Base-by-base conservation (phyloP, 495 filamentous ascomycete species). In the Rhizodiscina lignyota region DNA sequence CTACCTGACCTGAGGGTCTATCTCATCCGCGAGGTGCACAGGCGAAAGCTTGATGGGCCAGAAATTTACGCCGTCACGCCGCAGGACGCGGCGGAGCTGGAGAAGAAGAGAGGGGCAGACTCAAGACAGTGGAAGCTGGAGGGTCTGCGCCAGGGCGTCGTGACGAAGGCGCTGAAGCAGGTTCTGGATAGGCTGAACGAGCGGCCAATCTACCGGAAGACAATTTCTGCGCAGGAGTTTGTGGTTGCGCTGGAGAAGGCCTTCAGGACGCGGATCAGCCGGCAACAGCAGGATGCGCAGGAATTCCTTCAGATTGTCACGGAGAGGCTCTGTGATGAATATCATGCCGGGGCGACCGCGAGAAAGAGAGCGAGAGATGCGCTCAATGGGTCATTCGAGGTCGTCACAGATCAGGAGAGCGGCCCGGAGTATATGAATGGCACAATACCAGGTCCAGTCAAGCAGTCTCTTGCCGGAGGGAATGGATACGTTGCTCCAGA, bases 251-350 rank as follows among this genome's bases (percentile, higher is more conserved):
- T 99, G 18, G 89, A 99, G 57, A 63, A 64, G 24, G 84, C 87
- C 3, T 99, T 93, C 51, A 68, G 74, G 20, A 83, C 86, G 40
- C 74, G 78, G 28, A 87, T 99, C 48, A 93, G 79, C 47, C 77
- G 89, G 31, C 77, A 83, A 39, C 91, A 99, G 52, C 91, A 99
- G 55, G 89, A 99, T 60, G 89, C 89, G n/a, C 89, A 99, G 50
- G 89, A 99, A 52, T 91, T 99, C 39, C 48, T 99, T 36, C 89
- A 99, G 55, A 71, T 96, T 32, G 77, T 99, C 15, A 75, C 83
- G 3, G 91, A 99, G 57, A 68, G 86, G 30, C 64, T 99, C 22
- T 81, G 77, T 30, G 86, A 96, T 47, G 89, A 99, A 55, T 87
- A 94, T 47, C 77, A 93, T 52, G 83, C 83, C 8, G 84, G 83